phyloP scores from a whole-genome alignment of 306 rosid species.

The Lablab purpureus region DNA sequence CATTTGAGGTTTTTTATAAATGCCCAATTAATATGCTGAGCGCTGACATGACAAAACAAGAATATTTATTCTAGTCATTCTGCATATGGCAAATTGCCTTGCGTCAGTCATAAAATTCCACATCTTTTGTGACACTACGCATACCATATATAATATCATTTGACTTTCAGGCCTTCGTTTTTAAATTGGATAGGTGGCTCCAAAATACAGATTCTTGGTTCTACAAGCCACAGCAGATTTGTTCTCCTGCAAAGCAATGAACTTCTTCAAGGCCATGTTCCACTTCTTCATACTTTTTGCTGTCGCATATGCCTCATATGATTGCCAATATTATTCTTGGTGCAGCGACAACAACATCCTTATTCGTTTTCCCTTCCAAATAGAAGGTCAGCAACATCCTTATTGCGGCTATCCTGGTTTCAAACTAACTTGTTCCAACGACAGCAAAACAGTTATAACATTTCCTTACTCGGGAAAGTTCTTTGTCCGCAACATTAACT shows the following conservation, averaged over 20 bases:
- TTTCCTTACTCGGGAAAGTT: slow-evolving; percentile 62
- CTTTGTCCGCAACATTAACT: slow-evolving; percentile 58
- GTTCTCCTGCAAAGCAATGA: slow-evolving; percentile 48
- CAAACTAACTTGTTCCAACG: slow-evolving; percentile 55
- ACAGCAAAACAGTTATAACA: slow-evolving; percentile 46
- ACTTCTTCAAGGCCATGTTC: slow-evolving; percentile 39
- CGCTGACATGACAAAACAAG: slow-evolving; percentile 35
- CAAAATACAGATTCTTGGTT: neutral
- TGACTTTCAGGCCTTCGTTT: slow-evolving; percentile 48
- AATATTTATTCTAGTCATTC: slow-evolving; percentile 9
- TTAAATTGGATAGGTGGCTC: slow-evolving; percentile 33
- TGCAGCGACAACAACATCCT: slow-evolving; percentile 48
- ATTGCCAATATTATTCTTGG: slow-evolving; percentile 49
- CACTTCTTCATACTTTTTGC: slow-evolving; percentile 51
- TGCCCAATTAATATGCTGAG: slow-evolving; percentile 9
- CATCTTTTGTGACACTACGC: slow-evolving; percentile 25
- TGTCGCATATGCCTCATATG: slow-evolving; percentile 36
- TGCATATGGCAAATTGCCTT: neutral
- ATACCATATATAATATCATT: slow-evolving; percentile 31
- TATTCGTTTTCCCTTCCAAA: slow-evolving; percentile 72
- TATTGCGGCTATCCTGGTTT: slow-evolving; percentile 77
- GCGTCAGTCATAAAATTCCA: neutral
- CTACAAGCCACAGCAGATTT: slow-evolving; percentile 25
- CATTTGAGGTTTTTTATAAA: neutral
- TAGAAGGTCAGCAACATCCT: slow-evolving; percentile 42